These are phyloP conservation scores for Tympanopsis confertula DNA, from an alignment of 2,329 filamentous ascomycete genomes.

Conservation along the genomic window DNA sequence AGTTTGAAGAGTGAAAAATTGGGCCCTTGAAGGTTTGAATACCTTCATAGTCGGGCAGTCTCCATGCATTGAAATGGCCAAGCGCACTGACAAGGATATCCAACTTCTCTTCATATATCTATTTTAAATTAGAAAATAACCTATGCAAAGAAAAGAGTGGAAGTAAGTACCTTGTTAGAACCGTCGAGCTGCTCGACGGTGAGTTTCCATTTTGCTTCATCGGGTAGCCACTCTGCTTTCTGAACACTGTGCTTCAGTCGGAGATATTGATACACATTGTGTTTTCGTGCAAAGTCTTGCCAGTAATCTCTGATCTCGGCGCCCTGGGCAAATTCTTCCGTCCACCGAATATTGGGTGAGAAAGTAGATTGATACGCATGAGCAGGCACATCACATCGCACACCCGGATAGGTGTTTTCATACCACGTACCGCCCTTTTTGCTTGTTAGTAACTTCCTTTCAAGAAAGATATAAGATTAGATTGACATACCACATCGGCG, in stretches of 20 bases:
- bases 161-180: constrained; percentile 14
- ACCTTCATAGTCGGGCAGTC: constrained; percentile 47
- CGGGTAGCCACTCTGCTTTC: constrained; percentile 40
- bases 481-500: constrained; percentile 43
- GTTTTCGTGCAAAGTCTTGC: constrained; percentile 48
- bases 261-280: constrained; percentile 49
- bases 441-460: constrained; percentile 4
- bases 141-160: too few species aligned
- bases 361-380: constrained; percentile 63
- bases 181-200: constrained; percentile 20
- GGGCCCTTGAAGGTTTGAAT: constrained; percentile 39
- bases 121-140: constrained; percentile 8
- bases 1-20: constrained; percentile 49
- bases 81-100: constrained; percentile 54
- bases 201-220: constrained; percentile 41
- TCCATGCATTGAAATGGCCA: constrained; percentile 56
- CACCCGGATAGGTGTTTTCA: constrained; percentile 49
- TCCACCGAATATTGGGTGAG: constrained; percentile 57
- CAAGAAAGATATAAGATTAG: background rate
- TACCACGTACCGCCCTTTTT: constrained; percentile 38
- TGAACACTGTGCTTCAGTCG: constrained; percentile 43
- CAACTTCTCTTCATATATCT: constrained; percentile 30
- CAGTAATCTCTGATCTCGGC: constrained; percentile 58
- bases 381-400: constrained; percentile 57
- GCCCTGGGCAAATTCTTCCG: constrained; percentile 55